Base-by-base conservation (phyloP, 352 stramenopile genomes). In the Hyaloperonospora brassicae region DNA sequence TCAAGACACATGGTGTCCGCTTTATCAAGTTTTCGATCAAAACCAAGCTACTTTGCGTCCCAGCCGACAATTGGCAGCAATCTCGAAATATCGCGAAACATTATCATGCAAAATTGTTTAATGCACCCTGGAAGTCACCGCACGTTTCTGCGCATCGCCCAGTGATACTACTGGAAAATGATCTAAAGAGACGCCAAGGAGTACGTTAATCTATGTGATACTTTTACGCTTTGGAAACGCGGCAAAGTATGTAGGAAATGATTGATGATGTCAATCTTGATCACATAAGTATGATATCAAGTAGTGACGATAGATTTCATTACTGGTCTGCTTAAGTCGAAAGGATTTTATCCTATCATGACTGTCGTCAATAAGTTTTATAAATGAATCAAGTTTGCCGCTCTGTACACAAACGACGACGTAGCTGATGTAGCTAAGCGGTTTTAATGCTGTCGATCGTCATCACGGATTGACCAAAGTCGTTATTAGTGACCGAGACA, bases 391-490 rank as follows among this genome's bases (percentile, higher is more conserved):
- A 42, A 42, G 36, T 42, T 1, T n/a, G 11, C 36, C 5, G 4
- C 36, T 4, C 12, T 42, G 36, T n/a, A 42, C 11, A 4, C 10
- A 5, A 42, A 42, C 2, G 59, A 67, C 44, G 43, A 64, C 42
- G 51, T 44, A 24, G 25, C 59, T 8, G 52, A 58, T 17, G 53
- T 47, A 12, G 47, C 59, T n/a, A 60, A 24, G 17, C 17, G 17
- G 17, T 17, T 53, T 53, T 17, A 25, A 59, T 13, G 13, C 48
- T 24, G 47, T 61, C 1, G 53, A 51, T n/a, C 40, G 47, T 1
- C 47, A 51, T n/a, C 47, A 52, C 22, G 43, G 27, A 1, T 23
- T 52, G 13, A 30, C 54, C 7, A 14, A 40, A 12, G 47, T 27
- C 0, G 41, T 34, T 23, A 44, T 54, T 5, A 41, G 17, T 7